Conservation (phyloP, 2,329 filamentous ascomycete species). For the Chrysoporthe austroafricana region DNA sequence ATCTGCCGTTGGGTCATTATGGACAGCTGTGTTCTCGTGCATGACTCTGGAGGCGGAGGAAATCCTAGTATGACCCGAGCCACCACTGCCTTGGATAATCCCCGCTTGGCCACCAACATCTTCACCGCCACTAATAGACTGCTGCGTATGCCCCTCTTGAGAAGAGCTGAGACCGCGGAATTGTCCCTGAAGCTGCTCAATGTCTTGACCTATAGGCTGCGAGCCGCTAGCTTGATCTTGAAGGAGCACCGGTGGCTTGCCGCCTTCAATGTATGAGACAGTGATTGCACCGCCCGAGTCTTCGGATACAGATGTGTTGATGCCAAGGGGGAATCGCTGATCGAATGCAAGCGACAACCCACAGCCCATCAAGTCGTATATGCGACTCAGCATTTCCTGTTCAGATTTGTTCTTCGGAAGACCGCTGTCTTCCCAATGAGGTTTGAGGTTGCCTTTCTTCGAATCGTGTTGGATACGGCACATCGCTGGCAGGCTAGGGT, state of each 20-base stretch:
- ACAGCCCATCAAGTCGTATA: slow-evolving; percentile 26
- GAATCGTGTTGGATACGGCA: slow-evolving; percentile 44
- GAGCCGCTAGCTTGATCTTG: neutral
- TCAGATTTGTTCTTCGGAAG: slow-evolving; percentile 10
- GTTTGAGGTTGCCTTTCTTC: slow-evolving; percentile 33
- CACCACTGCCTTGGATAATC: neutral
- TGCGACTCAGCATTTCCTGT: slow-evolving; percentile 24
- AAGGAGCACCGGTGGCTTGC: slow-evolving; percentile 3
- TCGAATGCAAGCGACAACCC: slow-evolving; percentile 26
- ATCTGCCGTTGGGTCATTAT: slow-evolving; percentile 7
- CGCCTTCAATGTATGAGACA: slow-evolving; percentile 27
- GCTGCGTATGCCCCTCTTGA: neutral
- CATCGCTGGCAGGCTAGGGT: slow-evolving; percentile 42
- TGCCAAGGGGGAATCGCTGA: slow-evolving; percentile 21
- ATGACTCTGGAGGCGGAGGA: neutral
- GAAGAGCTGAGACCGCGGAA: slow-evolving; percentile 11
- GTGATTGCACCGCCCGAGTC: slow-evolving; percentile 11
- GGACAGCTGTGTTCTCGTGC: neutral
- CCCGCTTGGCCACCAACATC: neutral
- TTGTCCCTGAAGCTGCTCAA: slow-evolving; percentile 18
- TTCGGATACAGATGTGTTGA: slow-evolving; percentile 4
- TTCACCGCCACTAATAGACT: neutral
- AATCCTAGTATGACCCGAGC: neutral
- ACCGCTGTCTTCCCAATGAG: slow-evolving; percentile 32
- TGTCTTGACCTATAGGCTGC: neutral